These are phyloP conservation scores for Volvox reticuliferus DNA, from an alignment of 139 green algal genomes.

Conservation along the genomic window DNA sequence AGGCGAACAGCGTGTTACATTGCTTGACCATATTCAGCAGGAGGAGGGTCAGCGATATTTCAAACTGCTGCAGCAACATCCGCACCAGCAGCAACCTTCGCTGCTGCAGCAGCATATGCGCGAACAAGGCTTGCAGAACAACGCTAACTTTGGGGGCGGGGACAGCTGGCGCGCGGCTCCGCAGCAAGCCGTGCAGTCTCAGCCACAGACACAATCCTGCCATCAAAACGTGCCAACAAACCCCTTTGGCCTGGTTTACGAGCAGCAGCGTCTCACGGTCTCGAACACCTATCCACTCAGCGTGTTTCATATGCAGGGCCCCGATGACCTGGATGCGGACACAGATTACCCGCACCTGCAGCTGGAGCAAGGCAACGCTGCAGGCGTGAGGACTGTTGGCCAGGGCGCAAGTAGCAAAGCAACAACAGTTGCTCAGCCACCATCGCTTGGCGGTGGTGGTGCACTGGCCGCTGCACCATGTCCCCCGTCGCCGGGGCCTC, in stretches of 20 bases:
- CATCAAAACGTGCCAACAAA: background rate
- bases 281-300: background rate
- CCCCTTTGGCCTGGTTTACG: background rate
- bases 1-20: background rate
- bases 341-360: background rate
- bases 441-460: background rate
- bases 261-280: background rate
- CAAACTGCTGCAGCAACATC: background rate
- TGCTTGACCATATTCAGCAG: background rate
- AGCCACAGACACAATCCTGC: background rate
- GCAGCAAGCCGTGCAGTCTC: background rate
- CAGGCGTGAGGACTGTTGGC: too few relatives aligned
- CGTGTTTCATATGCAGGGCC: slow-evolving; percentile 1
- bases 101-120: slow-evolving; percentile 2
- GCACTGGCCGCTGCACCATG: background rate
- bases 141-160: too few relatives aligned
- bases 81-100: background rate
- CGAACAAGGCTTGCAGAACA: too few relatives aligned
- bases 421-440: background rate
- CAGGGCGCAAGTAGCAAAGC: background rate
- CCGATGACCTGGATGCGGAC: background rate
- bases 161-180: background rate
- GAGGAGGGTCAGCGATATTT: background rate
- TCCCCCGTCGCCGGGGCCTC: too few relatives aligned
- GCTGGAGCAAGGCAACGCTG: background rate